Conservation (phyloP, 2,329 filamentous ascomycete genomes). For the Pseudocercospora vitis region DNA sequence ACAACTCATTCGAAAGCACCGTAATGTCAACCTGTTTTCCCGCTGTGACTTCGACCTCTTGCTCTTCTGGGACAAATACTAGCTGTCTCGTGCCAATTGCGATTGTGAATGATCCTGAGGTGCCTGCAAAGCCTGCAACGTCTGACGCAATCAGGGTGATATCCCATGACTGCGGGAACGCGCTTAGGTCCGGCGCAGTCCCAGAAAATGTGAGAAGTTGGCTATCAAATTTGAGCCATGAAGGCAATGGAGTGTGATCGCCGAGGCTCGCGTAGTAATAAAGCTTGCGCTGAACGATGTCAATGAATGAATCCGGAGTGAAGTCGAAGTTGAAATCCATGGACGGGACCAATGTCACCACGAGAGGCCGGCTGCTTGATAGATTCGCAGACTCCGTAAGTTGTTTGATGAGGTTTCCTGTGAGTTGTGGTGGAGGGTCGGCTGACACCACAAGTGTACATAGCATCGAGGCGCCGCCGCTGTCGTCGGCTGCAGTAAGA, state of each 20-base stretch:
- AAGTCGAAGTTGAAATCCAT: constrained; percentile 46
- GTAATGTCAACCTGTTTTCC: constrained; percentile 37
- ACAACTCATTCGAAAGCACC: constrained; percentile 37
- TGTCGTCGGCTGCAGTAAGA: constrained; percentile 67
- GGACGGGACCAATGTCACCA: constrained; percentile 47
- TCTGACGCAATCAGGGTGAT: constrained; percentile 77
- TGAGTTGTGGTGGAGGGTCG: constrained; percentile 54
- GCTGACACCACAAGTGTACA: constrained; percentile 71
- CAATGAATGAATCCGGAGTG: constrained; percentile 59
- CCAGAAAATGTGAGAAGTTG: constrained; percentile 67
- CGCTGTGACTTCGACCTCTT: constrained; percentile 43
- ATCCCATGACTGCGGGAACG: constrained; percentile 69
- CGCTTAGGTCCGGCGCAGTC: constrained; percentile 63
- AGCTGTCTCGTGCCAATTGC: constrained; percentile 70
- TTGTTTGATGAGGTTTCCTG: constrained; percentile 59
- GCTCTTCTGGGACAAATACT: constrained; percentile 58
- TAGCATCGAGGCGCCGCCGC: constrained; percentile 63
- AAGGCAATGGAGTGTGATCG: constrained; percentile 78
- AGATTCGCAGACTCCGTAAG: constrained; percentile 57
- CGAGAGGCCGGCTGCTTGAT: constrained; percentile 56
- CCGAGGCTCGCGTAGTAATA: constrained; percentile 74
- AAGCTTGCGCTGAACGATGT: constrained; percentile 50
- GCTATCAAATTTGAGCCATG: constrained; percentile 77
- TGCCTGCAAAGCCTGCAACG: constrained; percentile 71
- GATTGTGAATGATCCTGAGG: constrained; percentile 66